These are phyloP conservation scores for Inga laurina DNA, from an alignment of 306 rosid species.

Conservation along the genomic window DNA sequence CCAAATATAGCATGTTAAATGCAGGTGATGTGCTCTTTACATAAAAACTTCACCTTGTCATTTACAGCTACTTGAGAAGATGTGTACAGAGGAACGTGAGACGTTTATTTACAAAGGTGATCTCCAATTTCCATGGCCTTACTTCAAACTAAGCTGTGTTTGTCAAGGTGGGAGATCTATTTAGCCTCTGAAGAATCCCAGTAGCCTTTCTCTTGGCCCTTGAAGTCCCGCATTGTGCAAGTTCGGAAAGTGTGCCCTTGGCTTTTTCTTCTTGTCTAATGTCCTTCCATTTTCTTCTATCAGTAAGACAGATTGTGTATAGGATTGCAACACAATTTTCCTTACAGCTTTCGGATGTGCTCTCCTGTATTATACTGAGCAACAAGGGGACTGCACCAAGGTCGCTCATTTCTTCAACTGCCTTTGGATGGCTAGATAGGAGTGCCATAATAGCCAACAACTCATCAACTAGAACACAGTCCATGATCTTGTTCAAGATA, in stretches of 20 bases:
- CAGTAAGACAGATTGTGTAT: constrained; percentile 46
- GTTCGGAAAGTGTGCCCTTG: constrained; percentile 45
- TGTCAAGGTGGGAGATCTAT: constrained; percentile 47
- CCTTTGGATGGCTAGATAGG: constrained; percentile 27
- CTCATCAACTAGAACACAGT: constrained; percentile 59
- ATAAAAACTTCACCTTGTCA: constrained; percentile 33
- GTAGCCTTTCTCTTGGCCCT: constrained; percentile 79
- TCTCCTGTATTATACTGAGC: constrained; percentile 46
- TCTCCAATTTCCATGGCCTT: background rate
- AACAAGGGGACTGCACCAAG: constrained; percentile 49
- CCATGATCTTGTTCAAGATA: constrained; percentile 54
- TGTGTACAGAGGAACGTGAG: constrained; percentile 28
- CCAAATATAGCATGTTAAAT: background rate
- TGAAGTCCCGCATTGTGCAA: constrained; percentile 60
- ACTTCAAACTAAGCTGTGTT: constrained; percentile 56
- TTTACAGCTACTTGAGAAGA: constrained; percentile 32
- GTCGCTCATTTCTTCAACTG: constrained; percentile 63
- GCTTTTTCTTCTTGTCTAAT: constrained; percentile 61
- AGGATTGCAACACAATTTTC: constrained; percentile 68
- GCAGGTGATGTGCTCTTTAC: constrained; percentile 11
- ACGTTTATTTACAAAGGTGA: constrained; percentile 6
- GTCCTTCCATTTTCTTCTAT: constrained; percentile 44
- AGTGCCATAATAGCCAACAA: constrained; percentile 41
- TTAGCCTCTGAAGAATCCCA: constrained; percentile 64
- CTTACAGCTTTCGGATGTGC: constrained; percentile 50